Evolutionary conservation across 2,329 filamentous ascomycete species (phyloP), one percentile per base, ranked within the genome.

Genomic region (Trichoderma harzianum): DNA sequence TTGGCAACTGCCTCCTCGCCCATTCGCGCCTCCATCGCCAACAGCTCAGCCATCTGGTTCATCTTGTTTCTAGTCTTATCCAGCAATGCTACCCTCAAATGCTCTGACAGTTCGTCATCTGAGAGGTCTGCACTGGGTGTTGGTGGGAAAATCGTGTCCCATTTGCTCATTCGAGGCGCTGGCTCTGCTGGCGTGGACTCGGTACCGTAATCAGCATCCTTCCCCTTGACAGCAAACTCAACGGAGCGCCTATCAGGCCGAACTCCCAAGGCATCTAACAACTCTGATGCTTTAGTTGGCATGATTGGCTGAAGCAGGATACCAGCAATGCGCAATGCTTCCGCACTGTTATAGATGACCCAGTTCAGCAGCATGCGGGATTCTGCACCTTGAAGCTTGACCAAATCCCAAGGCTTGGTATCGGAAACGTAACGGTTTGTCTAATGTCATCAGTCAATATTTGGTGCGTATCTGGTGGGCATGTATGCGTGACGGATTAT

Each of bases 261-360:
- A 5, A 99, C 94, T 1, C 92, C 91, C 10, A 99, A 84, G 77
- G 91, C 87, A 79, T 97, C 92, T 0, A 99, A 87, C 36, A 98
- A 81, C 75, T 89, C 83, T 12, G 82, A 82, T 61, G 93, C 88
- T 80, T 97, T 97, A 53, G 84, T 85, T 0, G 96, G 96, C 87
- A 99, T 97, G 78, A 95, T 93, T 1, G 96, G 94, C 80, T 97
- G 95, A 58, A 99, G 84, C 61, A 98, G 84, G 76, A 99, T 97
- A 16, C 91, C 93, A 0, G 86, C 85, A 28, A 98, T 89, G 47
- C 96, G 91, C 61, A 98, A 80, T 5, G 92, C 88, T 82, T 99
- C 96, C 10, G 91, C 88, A 57, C 86, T 85, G 57, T 92, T 86
- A 79, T 89, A 98, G 32, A 99, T 85, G 47, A 88, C 86, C 75